Percentiles rank a stretch among this genome's conserved stretches.
phyloP scores from a whole-genome alignment of 2,329 filamentous ascomycete genomes.

The Beauveria australis region DNA sequence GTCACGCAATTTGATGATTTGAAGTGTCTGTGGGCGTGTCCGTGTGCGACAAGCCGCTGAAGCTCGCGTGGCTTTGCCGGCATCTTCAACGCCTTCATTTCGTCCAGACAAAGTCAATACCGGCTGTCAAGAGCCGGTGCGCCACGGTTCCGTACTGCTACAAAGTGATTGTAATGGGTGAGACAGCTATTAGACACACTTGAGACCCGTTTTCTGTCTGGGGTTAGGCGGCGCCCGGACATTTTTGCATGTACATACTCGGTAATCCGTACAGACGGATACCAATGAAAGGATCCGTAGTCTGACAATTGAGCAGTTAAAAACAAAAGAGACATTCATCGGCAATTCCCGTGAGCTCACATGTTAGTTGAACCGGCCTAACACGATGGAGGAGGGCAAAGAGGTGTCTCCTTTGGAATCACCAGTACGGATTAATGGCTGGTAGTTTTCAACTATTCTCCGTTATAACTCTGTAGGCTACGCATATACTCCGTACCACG shows the following conservation, averaged over 20 bases:
- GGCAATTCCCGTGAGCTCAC: too few species aligned
- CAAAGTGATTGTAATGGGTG: background rate
- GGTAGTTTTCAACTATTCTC: too few species aligned
- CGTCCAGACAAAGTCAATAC: background rate
- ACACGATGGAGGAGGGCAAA: too few species aligned
- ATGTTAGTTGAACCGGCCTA: too few species aligned
- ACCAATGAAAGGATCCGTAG: too few species aligned
- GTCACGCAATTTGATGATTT: background rate
- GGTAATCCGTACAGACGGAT: too few species aligned
- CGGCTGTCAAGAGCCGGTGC: background rate
- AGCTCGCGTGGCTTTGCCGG: background rate
- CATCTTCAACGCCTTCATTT: background rate
- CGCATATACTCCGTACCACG: too few species aligned
- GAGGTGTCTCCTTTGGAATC: too few species aligned
- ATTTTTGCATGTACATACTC: background rate
- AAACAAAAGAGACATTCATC: too few species aligned
- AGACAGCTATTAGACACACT: conserved; percentile 3
- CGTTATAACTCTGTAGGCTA: too few species aligned
- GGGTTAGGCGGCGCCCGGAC: background rate
- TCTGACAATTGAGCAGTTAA: too few species aligned
- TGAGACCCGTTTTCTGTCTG: background rate
- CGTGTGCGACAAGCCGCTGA: background rate
- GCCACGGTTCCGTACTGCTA: background rate
- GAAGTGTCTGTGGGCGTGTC: background rate
- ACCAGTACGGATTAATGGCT: too few species aligned